These are phyloP conservation scores for Backusella morwellensis DNA, from an alignment of 192 early-diverging fungal species.

Conservation along the genomic window DNA sequence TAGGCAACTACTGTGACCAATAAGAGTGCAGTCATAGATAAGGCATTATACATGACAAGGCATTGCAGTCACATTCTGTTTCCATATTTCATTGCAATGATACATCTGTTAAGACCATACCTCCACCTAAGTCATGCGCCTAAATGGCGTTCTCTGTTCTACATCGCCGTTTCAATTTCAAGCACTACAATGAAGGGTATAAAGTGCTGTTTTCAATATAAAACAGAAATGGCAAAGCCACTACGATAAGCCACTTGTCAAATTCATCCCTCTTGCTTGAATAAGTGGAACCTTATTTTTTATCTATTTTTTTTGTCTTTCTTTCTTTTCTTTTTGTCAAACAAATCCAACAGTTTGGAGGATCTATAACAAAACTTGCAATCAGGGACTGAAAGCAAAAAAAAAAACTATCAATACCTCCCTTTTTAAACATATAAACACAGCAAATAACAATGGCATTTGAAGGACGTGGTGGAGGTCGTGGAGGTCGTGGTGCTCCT, in stretches of 20 bases:
- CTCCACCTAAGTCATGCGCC: too few species aligned
- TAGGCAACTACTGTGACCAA: background rate
- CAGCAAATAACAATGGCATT: slow-evolving; percentile 24
- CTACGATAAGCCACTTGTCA: slow-evolving; percentile 5
- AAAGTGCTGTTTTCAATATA: too few species aligned
- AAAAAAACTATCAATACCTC: background rate
- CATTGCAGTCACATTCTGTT: background rate
- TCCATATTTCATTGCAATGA: background rate
- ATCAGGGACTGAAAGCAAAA: background rate
- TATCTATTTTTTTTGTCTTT: background rate
- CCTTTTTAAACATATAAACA: background rate
- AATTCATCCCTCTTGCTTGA: background rate
- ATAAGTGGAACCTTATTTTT: background rate
- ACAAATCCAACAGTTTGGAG: background rate
- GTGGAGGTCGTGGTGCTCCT: slow-evolving; percentile 35
- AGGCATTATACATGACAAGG: background rate
- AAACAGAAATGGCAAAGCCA: background rate
- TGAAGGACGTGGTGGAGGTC: slow-evolving; percentile 27
- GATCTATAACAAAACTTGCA: background rate
- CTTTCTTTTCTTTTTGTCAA: background rate
- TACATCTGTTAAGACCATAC: background rate
- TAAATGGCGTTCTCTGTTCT: too few species aligned
- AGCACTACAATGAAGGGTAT: background rate
- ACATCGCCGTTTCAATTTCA: background rate
- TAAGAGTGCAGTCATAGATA: background rate